Base-by-base conservation (phyloP, 2,329 filamentous ascomycete species). In the Penicillium sp. region DNA sequence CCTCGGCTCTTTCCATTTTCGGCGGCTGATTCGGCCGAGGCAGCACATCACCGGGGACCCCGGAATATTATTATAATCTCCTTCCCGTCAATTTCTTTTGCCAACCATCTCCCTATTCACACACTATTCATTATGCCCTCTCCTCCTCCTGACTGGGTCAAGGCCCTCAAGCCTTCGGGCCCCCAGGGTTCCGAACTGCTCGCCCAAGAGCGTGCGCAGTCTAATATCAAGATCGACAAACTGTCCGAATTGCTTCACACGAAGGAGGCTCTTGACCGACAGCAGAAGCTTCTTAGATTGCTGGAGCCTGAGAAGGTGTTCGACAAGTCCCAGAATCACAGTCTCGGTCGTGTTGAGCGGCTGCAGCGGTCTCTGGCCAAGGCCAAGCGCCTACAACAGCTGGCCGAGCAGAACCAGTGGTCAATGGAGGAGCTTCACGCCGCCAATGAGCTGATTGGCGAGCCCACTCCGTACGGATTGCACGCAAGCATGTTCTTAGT, bases 251-350 rank as follows among this genome's bases (percentile, higher is more conserved):
- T 88, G 61, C 75, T 91, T 41, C 86, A 87, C 68, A 86, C 84
- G 20, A 81, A 82, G 60, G 78, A 84, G 50, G 76, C 76, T 4
- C 74, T 89, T 9, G 76, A 83, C 49, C 76, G 80, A 38, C 83
- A 84, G 60, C 71, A 79, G 1, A 73, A 73, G 23, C 77, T 91
- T 25, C 72, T 89, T 5, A 71, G 78, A 42, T 77, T 88, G n/a
- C 77, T 91, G 4, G 74, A 83, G 59, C 67, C 76, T 0, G 85
- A 91, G 50, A 80, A 81, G 45, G 78, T 89, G 49, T 90, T 91
- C 58, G 84, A 90, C 70, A 91, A 90, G 72, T 82, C 82, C 3
- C 82, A 86, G 56, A 89, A 89, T 66, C 88, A 89, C 71, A 88
- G 87, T 66, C 78, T 81, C 57, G 86, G 86, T 37, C 76, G 87